A percentile compares a stretch with the other conserved stretches of the same genome.
phyloP scores from a whole-genome alignment of 345 rosid genomes.

The Leavenworthia alabamica region DNA sequence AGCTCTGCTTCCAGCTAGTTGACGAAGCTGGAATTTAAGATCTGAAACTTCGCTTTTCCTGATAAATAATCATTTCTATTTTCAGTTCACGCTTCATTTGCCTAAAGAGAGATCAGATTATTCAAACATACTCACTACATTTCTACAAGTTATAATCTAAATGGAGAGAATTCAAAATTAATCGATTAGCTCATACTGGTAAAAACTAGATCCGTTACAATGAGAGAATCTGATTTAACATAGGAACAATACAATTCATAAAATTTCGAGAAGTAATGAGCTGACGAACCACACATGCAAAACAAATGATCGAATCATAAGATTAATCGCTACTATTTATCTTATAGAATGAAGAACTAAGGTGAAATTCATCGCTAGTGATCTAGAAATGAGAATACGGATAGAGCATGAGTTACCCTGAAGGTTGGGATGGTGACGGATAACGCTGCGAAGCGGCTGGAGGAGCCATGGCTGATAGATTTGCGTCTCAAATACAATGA shows the following conservation, averaged over 20 bases:
- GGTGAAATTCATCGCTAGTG: not conserved
- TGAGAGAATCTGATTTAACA: not conserved
- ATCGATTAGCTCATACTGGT: conserved; percentile 3
- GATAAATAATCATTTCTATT: conserved; percentile 12
- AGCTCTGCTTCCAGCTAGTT: conserved; percentile 92
- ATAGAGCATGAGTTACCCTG: conserved; percentile 51
- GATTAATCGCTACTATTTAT: not conserved
- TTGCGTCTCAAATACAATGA: not conserved
- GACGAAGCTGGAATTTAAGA: conserved; percentile 88
- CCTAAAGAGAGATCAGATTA: conserved; percentile 9
- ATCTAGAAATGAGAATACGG: not conserved
- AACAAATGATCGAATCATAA: conserved; percentile 8
- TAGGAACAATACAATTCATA: not conserved
- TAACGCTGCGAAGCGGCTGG: conserved; percentile 72
- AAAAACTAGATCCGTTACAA: conserved; percentile 5
- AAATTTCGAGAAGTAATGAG: not conserved
- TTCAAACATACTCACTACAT: not conserved
- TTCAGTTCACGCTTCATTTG: not conserved
- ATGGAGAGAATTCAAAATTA: not conserved
- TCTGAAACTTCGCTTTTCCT: conserved; percentile 96
- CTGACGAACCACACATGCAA: not conserved
- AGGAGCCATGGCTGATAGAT: conserved; percentile 63
- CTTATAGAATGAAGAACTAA: not conserved
- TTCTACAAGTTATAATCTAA: not conserved
- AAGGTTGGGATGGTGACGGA: conserved; percentile 92